Percentiles rank a stretch among this genome's conserved stretches.
These are phyloP conservation scores for Ophiostoma montium DNA, from an alignment of 2,329 filamentous ascomycete species.

Conservation along the genomic window DNA sequence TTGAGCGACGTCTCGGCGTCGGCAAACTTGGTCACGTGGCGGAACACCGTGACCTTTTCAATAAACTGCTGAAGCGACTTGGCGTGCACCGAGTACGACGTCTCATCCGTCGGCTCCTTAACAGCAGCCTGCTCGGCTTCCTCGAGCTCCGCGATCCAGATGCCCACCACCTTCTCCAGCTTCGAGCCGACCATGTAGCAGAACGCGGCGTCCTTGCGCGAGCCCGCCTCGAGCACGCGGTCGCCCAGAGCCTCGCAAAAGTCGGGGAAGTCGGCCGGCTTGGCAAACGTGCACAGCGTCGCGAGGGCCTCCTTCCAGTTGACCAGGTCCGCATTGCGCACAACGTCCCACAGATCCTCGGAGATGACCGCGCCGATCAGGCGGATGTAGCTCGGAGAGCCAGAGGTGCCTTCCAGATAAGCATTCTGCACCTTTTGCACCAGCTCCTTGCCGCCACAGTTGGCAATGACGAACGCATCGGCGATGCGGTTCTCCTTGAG, in stretches of 20 bases:
- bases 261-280: conserved; percentile 81
- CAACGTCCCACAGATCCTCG: conserved; percentile 96
- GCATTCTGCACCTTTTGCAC: conserved; percentile 87
- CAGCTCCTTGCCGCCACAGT: conserved; percentile 85
- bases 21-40: conserved; percentile 80
- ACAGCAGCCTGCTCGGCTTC: conserved; percentile 68
- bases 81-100: conserved; percentile 83
- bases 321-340: conserved; percentile 83
- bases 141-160: conserved; percentile 83
- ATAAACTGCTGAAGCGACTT: conserved; percentile 83
- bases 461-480: conserved; percentile 95
- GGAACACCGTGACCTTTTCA: conserved; percentile 96
- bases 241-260: conserved; percentile 92
- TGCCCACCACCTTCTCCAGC: conserved; percentile 88
- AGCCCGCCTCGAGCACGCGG: conserved; percentile 63
- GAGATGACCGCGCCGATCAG: conserved; percentile 81
- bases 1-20: conserved; percentile 59
- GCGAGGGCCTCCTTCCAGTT: conserved; percentile 98
- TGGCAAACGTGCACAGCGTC: conserved; percentile 86
- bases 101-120: conserved; percentile 55
- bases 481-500: conserved; percentile 80
- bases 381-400: conserved; percentile 80
- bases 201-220: conserved; percentile 84
- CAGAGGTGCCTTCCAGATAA: conserved; percentile 72
- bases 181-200: conserved; percentile 94